Evolutionary conservation across 495 filamentous ascomycete genomes (phyloP).

Genomic region (Hyphodiscus hymeniophilus): DNA sequence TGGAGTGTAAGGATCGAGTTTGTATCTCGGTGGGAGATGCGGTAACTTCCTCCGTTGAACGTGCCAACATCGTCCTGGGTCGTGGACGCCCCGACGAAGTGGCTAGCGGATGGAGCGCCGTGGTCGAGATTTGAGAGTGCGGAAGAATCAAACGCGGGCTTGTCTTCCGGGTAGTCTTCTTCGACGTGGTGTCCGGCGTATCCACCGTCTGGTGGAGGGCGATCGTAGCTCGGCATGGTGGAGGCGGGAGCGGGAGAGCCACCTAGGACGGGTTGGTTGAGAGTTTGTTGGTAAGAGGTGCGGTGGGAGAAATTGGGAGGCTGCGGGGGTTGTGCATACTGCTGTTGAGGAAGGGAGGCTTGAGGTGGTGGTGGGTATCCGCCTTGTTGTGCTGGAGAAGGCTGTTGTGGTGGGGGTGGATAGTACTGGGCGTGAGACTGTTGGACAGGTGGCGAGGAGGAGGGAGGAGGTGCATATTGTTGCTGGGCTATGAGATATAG

Average conservation of each 20-base stretch:
- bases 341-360: slow-evolving; percentile 8
- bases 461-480: slow-evolving; percentile 30
- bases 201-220: slow-evolving; percentile 16
- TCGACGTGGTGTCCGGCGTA: slow-evolving; percentile 15
- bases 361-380: slow-evolving; percentile 3
- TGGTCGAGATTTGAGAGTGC: slow-evolving; percentile 25
- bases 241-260: background rate
- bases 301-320: slow-evolving; percentile 20
- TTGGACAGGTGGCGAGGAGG: slow-evolving; percentile 18
- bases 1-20: slow-evolving; percentile 88
- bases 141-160: slow-evolving; percentile 23
- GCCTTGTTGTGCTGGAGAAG: slow-evolving; percentile 16
- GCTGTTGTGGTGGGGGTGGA: slow-evolving; percentile 27
- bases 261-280: background rate
- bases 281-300: slow-evolving; percentile 18
- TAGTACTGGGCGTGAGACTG: slow-evolving; percentile 22
- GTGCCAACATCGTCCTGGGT: slow-evolving; percentile 77
- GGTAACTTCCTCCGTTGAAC: slow-evolving; percentile 91
- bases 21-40: slow-evolving; percentile 85
- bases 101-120: slow-evolving; percentile 39
- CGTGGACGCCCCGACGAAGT: slow-evolving; percentile 53
- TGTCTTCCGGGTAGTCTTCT: slow-evolving; percentile 18
- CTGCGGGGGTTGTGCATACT: slow-evolving; percentile 22
- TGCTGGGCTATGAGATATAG: slow-evolving; percentile 22
- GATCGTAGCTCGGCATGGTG: slow-evolving; percentile 18